These are phyloP conservation scores for Myxozyma udenii DNA, from an alignment of 805 yeast species.

Conservation along the genomic window DNA sequence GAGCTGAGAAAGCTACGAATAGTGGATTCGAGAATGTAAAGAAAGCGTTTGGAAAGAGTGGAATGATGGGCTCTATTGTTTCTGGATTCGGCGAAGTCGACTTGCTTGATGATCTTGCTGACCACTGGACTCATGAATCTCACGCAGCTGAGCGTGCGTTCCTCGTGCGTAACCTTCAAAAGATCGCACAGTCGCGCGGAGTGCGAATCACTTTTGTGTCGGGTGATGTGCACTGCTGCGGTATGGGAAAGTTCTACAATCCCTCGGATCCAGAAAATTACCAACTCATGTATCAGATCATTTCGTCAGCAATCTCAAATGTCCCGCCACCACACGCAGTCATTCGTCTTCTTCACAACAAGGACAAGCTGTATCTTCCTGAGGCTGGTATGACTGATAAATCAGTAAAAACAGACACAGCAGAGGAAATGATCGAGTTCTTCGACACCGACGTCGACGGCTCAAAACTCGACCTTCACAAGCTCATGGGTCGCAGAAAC, in stretches of 20 bases:
- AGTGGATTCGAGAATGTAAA: constrained; percentile 32
- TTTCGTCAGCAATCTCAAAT: constrained; percentile 86
- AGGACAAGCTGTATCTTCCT: constrained; percentile 58
- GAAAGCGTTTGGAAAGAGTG: constrained; percentile 35
- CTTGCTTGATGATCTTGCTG: constrained; percentile 86
- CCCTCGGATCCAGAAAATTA: constrained; percentile 62
- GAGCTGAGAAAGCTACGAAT: constrained; percentile 39
- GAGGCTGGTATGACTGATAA: constrained; percentile 5
- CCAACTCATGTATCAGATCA: constrained; percentile 50
- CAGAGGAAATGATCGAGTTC: constrained; percentile 30
- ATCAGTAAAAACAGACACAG: constrained; percentile 16
- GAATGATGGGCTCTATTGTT: constrained; percentile 67
- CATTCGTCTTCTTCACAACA: constrained; percentile 65
- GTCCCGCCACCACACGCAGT: constrained; percentile 90
- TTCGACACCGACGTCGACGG: constrained; percentile 31
- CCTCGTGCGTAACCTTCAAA: constrained; percentile 58
- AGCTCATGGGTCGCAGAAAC: constrained; percentile 23
- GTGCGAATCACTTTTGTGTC: constrained; percentile 78
- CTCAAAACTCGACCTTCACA: constrained; percentile 13
- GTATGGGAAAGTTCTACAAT: constrained; percentile 70
- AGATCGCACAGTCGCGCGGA: constrained; percentile 60
- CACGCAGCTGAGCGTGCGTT: constrained; percentile 84
- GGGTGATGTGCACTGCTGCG: constrained; percentile 92
- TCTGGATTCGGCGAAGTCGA: constrained; percentile 91
- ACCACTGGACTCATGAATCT: constrained; percentile 90